Conservation (phyloP, 2,329 filamentous ascomycete genomes). For the Beauveria rudraprayagi region DNA sequence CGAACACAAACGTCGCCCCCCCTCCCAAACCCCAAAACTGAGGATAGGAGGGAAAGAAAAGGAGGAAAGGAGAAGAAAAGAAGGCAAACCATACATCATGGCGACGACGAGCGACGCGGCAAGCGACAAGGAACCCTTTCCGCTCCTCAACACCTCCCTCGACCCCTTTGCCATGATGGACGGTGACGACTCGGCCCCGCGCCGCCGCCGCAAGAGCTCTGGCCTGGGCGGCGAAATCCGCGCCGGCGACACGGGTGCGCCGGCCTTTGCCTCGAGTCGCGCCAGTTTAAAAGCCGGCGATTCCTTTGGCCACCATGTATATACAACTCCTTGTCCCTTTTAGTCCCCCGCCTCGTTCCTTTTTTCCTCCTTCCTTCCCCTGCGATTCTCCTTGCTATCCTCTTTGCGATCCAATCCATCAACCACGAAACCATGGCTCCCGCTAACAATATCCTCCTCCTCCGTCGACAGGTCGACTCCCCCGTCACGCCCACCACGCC, state of each 20-base stretch:
- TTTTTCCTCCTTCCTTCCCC: not conserved
- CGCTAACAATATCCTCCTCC: not conserved
- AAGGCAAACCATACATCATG: not conserved
- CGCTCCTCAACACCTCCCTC: slow-evolving; percentile 42
- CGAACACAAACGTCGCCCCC: not conserved
- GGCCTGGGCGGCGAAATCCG: slow-evolving; percentile 44
- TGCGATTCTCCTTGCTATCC: not conserved
- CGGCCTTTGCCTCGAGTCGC: slow-evolving; percentile 44
- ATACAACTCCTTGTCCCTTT: not conserved
- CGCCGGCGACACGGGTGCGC: slow-evolving; percentile 47
- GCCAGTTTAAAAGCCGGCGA: slow-evolving; percentile 32
- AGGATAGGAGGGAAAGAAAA: slow-evolving; percentile 10
- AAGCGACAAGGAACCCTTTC: slow-evolving; percentile 41
- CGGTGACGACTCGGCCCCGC: slow-evolving; percentile 27
- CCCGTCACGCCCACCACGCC: slow-evolving; percentile 10
- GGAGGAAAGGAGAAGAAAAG: not conserved
- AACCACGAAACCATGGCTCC: not conserved
- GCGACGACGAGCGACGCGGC: slow-evolving; percentile 1
- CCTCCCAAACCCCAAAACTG: not conserved
- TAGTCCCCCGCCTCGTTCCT: not conserved
- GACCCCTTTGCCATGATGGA: slow-evolving; percentile 33
- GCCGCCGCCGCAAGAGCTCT: slow-evolving; percentile 49
- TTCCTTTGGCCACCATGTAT: slow-evolving; percentile 1
- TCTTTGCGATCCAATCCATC: not conserved
- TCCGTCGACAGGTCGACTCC: slow-evolving; percentile 13